Evolutionary conservation across 257 asterid species (phyloP).

Genomic region (Penstemon barbatus): DNA sequence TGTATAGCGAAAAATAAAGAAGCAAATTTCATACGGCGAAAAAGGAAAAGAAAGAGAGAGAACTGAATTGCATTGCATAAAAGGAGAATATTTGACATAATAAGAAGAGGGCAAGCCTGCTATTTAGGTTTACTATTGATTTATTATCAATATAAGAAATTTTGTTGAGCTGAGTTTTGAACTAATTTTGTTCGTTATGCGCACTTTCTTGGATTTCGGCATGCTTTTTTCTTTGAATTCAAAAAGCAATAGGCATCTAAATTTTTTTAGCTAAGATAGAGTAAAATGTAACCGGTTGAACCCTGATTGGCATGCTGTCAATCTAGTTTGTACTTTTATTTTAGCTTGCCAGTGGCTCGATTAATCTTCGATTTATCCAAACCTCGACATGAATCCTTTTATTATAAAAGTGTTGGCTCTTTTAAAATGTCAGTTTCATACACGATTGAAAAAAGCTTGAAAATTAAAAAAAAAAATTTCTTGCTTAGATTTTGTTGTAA

Average conservation of each 20-base stretch:
- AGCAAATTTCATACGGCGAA: slow-evolving; percentile 11
- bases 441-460: too few species aligned
- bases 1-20: slow-evolving; percentile 20
- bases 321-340: too few species aligned
- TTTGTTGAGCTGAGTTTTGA: neutral
- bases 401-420: too few species aligned
- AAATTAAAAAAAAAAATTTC: too few species aligned
- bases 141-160: neutral
- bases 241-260: slow-evolving; percentile 38
- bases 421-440: too few species aligned
- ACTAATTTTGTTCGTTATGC: neutral
- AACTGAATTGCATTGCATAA: neutral
- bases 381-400: too few species aligned
- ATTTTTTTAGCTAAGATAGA: slow-evolving; percentile 15
- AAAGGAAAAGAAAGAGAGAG: neutral
- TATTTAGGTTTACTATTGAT: slow-evolving; percentile 1
- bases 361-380: too few species aligned
- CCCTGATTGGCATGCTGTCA: neutral
- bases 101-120: slow-evolving; percentile 9
- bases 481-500: too few species aligned
- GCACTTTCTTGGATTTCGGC: neutral
- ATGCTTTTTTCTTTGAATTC: neutral
- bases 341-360: neutral
- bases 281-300: too few species aligned
- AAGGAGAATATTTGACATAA: neutral